A percentile compares a stretch with the other conserved stretches of the same genome.
Evolutionary conservation across 192 early-diverging fungal species (phyloP).

Genomic region (Backusella circina): DNA sequence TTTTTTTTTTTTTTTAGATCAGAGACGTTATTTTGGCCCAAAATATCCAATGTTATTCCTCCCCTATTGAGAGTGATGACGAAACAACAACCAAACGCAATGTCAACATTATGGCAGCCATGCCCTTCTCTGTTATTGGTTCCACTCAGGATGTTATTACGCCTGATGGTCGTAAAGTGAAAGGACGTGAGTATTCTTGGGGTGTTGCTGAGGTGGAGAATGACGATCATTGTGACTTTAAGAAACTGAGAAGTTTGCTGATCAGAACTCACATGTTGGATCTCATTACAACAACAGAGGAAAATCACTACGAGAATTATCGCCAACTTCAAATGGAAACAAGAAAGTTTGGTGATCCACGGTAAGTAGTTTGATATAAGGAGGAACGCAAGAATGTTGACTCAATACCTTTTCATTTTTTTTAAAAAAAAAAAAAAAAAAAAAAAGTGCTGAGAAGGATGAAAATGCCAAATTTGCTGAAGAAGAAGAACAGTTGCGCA

Average conservation of each 20-base stretch:
- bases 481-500: constrained; percentile 92
- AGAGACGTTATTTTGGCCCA: constrained; percentile 79
- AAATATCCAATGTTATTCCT: constrained; percentile 83
- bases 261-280: constrained; percentile 96
- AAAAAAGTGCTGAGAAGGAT: constrained; percentile 11
- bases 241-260: constrained; percentile 85
- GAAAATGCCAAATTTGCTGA: constrained; percentile 95
- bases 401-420: no score
- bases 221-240: constrained; percentile 95
- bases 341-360: constrained; percentile 82
- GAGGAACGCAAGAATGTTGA: neutral
- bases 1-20: constrained; percentile 42
- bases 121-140: constrained; percentile 96
- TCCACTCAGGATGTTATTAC: constrained; percentile 82
- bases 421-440: no score
- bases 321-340: constrained; percentile 87
- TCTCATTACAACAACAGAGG: constrained; percentile 91
- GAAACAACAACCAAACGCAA: constrained; percentile 77
- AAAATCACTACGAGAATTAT: constrained; percentile 94
- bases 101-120: constrained; percentile 83
- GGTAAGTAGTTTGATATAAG: constrained; percentile 42
- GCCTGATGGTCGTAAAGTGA: constrained; percentile 82
- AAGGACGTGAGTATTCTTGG: constrained; percentile 91
- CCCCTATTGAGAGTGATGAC: constrained; percentile 75
- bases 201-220: constrained; percentile 97